Conservation (phyloP, 2,329 filamentous ascomycete genomes). For the Scedosporium aurantiacum region DNA sequence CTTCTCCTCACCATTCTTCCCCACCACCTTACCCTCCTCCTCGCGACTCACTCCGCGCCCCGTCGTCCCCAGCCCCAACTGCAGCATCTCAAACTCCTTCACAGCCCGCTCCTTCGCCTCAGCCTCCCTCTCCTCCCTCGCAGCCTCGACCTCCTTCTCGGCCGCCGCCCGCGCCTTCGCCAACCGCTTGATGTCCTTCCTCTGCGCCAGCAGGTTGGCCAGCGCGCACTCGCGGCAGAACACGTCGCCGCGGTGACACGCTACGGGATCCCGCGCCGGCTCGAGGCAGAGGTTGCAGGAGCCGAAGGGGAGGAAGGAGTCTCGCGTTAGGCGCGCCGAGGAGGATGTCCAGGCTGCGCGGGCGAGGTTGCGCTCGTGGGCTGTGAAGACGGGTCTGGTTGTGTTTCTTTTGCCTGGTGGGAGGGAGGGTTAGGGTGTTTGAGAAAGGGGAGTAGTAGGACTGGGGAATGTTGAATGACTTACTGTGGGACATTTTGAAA, state of each 20-base stretch:
- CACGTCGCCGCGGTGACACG: constrained; percentile 74
- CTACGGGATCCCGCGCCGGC: constrained; percentile 68
- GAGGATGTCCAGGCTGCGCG: constrained; percentile 73
- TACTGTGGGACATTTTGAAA: constrained; percentile 39
- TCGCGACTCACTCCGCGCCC: background rate
- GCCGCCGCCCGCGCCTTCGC: constrained; percentile 48
- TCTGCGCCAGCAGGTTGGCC: constrained; percentile 79
- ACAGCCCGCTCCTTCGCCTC: constrained; percentile 65
- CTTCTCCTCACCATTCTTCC: constrained; percentile 17
- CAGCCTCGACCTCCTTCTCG: constrained; percentile 25
- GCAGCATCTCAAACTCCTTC: constrained; percentile 72
- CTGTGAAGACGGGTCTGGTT: constrained; percentile 84
- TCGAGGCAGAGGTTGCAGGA: constrained; percentile 82
- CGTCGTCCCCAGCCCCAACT: constrained; percentile 49
- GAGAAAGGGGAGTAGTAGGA: background rate
- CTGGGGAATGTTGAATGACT: constrained; percentile 10
- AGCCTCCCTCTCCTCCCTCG: constrained; percentile 48
- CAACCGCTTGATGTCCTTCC: constrained; percentile 77
- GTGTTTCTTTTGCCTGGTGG: constrained; percentile 73
- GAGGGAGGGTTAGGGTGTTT: background rate
- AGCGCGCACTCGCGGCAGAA: constrained; percentile 95
- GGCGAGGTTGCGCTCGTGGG: constrained; percentile 75
- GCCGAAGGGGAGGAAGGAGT: constrained; percentile 86
- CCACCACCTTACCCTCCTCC: constrained; percentile 22
- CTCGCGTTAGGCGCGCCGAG: constrained; percentile 73